phyloP scores from a whole-genome alignment of 2,329 filamentous ascomycete genomes.

The Curvularia sp. region DNA sequence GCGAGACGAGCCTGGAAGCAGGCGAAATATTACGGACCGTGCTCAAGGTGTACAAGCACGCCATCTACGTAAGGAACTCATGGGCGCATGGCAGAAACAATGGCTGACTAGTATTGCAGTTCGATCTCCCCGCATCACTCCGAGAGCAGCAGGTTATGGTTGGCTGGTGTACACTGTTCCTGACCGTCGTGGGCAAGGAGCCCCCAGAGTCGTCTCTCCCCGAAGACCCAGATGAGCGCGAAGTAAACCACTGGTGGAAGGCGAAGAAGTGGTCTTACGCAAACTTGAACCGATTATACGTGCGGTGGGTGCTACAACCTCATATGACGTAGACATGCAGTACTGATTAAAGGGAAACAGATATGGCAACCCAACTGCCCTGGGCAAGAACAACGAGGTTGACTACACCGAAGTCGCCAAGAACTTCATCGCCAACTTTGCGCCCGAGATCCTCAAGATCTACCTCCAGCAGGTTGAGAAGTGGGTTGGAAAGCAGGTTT shows the following conservation, averaged over 20 bases:
- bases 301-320: constrained; percentile 66
- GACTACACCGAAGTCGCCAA: constrained; percentile 85
- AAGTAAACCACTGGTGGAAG: constrained; percentile 99
- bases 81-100: constrained; percentile 15
- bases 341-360: constrained; percentile 56
- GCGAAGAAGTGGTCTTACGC: constrained; percentile 99
- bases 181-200: constrained; percentile 85
- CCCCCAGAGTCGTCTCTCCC: constrained; percentile 79
- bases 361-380: constrained; percentile 83
- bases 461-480: constrained; percentile 96
- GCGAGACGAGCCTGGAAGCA: constrained; percentile 90
- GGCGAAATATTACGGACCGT: constrained; percentile 96
- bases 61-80: constrained; percentile 79
- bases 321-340: constrained; percentile 29
- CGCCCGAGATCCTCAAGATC: constrained; percentile 93
- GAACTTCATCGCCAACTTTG: constrained; percentile 87
- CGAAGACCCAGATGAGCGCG: constrained; percentile 83
- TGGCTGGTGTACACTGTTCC: constrained; percentile 94
- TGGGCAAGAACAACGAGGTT: constrained; percentile 75
- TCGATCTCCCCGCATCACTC: constrained; percentile 81
- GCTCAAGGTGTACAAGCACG: constrained; percentile 97
- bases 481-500: constrained; percentile 92
- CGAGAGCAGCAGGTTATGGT: constrained; percentile 84
- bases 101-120: constrained; percentile 60
- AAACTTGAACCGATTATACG: constrained; percentile 93